phyloP scores from a whole-genome alignment of 805 yeast species.

The Candida michaelii region DNA sequence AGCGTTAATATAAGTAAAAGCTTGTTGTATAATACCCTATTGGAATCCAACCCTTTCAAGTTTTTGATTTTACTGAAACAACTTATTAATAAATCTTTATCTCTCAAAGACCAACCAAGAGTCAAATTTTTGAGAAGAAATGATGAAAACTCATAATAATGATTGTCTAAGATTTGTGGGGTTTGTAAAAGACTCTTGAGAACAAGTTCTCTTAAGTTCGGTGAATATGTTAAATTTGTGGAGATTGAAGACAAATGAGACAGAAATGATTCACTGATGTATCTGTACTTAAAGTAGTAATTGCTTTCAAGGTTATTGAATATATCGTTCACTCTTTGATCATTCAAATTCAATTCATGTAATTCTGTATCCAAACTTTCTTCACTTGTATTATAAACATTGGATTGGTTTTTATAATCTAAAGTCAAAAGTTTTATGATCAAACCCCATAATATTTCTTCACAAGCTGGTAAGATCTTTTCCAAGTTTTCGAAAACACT shows the following conservation, averaged over 20 bases:
- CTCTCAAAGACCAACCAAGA: conserved; percentile 46
- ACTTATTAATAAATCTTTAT: conserved; percentile 57
- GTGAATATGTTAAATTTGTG: conserved; percentile 40
- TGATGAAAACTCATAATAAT: conserved; percentile 58
- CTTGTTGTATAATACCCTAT: conserved; percentile 53
- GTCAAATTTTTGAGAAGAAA: conserved; percentile 40
- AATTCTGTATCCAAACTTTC: neutral
- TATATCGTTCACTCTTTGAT: conserved; percentile 45
- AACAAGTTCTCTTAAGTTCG: conserved; percentile 52
- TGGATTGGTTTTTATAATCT: conserved; percentile 22
- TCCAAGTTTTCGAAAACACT: conserved; percentile 66
- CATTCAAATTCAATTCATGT: conserved; percentile 36
- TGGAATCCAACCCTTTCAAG: conserved; percentile 52
- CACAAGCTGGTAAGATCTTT: conserved; percentile 28
- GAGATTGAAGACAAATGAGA: conserved; percentile 33
- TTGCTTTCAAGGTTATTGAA: conserved; percentile 26
- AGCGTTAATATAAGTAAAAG: conserved; percentile 60
- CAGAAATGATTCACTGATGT: conserved; percentile 36
- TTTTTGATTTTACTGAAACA: conserved; percentile 65
- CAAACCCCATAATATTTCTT: conserved; percentile 55
- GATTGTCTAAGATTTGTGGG: conserved; percentile 70
- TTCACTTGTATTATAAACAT: conserved; percentile 2
- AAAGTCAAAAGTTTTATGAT: conserved; percentile 34
- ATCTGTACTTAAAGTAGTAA: conserved; percentile 29
- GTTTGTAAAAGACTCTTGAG: conserved; percentile 55